A percentile compares a stretch with the other conserved stretches of the same genome.
Conservation (phyloP, 805 yeast species). For the Naumovozyma baii region DNA sequence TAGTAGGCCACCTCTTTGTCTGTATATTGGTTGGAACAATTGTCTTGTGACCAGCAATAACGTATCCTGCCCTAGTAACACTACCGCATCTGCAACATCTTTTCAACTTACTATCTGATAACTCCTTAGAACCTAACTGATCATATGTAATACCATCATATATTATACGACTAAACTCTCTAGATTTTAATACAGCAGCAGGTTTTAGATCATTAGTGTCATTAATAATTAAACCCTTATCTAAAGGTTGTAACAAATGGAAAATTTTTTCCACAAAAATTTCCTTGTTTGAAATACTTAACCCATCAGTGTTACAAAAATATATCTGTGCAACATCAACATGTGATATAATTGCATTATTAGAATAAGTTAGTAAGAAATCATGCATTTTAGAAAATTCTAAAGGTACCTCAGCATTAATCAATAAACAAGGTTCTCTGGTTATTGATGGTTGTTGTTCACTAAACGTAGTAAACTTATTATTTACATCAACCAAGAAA, state of each 20-base stretch:
- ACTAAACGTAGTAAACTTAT: slow-evolving; percentile 21
- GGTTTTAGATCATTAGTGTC: slow-evolving; percentile 38
- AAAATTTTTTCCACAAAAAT: slow-evolving; percentile 23
- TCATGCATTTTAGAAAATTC: slow-evolving; percentile 27
- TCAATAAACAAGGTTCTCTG: slow-evolving; percentile 34
- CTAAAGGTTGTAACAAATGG: slow-evolving; percentile 32
- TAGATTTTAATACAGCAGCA: slow-evolving; percentile 10
- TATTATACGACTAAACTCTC: slow-evolving; percentile 29
- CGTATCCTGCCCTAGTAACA: slow-evolving; percentile 31
- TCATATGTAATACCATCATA: slow-evolving; percentile 30
- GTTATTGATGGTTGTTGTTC: slow-evolving; percentile 18
- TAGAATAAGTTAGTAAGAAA: slow-evolving; percentile 22
- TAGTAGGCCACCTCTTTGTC: slow-evolving; percentile 31
- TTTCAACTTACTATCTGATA: slow-evolving; percentile 26
- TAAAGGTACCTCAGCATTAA: slow-evolving; percentile 54
- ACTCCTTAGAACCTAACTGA: slow-evolving; percentile 13
- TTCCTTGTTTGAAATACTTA: slow-evolving; percentile 25
- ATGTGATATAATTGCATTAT: slow-evolving; percentile 23
- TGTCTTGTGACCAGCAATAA: slow-evolving; percentile 26
- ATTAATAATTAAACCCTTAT: slow-evolving; percentile 38
- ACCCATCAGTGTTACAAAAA: slow-evolving; percentile 25
- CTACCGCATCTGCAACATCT: slow-evolving; percentile 49
- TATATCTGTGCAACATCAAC: slow-evolving; percentile 24
- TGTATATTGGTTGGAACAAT: slow-evolving; percentile 27
- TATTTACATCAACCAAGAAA: slow-evolving; percentile 49